Evolutionary conservation across 2,329 filamentous ascomycete genomes (phyloP).

Genomic region (Fusarium sp.): DNA sequence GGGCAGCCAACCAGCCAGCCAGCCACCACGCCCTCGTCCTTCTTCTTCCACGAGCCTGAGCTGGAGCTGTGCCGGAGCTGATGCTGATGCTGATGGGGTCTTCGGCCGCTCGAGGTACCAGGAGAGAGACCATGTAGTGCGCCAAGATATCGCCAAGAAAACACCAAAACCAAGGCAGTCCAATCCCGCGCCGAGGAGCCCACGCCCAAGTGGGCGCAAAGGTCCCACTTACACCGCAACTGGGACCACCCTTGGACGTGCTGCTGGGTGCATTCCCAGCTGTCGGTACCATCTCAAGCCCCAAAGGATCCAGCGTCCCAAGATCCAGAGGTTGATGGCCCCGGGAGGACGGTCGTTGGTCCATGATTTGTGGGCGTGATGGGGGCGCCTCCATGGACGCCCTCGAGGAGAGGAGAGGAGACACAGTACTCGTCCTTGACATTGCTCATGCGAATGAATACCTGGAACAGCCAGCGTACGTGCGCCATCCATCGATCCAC

Average conservation of each 20-base stretch:
- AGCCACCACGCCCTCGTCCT: not conserved
- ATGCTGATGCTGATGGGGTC: not conserved
- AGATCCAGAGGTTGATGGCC: slow-evolving; percentile 27
- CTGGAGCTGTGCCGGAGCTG: slow-evolving; percentile 22
- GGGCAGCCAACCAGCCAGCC: not conserved
- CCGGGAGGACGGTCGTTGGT: slow-evolving; percentile 28
- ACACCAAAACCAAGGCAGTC: slow-evolving; percentile 1
- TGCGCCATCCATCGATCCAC: not conserved
- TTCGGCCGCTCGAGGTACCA: not conserved
- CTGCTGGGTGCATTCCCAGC: slow-evolving; percentile 38
- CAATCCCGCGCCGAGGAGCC: slow-evolving; percentile 10
- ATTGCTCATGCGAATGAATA: not conserved
- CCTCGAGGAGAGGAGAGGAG: not conserved
- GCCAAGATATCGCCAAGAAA: slow-evolving; percentile 5
- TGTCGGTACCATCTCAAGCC: slow-evolving; percentile 38
- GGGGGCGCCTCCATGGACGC: not conserved
- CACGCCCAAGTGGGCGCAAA: slow-evolving; percentile 5
- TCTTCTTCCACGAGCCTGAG: not conserved
- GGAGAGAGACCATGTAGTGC: slow-evolving; percentile 1
- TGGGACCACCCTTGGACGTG: slow-evolving; percentile 32
- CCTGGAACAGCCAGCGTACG: not conserved
- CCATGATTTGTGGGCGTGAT: not conserved
- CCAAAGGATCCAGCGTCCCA: slow-evolving; percentile 5
- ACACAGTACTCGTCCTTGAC: not conserved
- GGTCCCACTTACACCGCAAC: slow-evolving; percentile 33